Base-by-base conservation (phyloP, 106 monocot species). In the Platanthera zijinensis region DNA sequence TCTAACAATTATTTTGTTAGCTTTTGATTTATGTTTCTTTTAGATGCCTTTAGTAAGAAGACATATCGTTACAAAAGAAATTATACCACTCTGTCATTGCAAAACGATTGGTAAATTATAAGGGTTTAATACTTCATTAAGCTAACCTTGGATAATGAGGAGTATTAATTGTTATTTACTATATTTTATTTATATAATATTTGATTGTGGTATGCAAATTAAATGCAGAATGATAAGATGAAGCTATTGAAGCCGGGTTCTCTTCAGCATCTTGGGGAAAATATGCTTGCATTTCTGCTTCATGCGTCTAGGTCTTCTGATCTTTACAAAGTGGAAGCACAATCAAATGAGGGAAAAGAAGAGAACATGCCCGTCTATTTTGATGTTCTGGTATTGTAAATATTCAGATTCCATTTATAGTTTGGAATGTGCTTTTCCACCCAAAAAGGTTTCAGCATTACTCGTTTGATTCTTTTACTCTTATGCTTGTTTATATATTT, bases 251-350 rank as follows among this genome's bases (percentile, higher is more conserved):
- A 94, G 88, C 89, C 94, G 14, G 99, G 99, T n/a, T 99, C 99
- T 47, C 90, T 99, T 74, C 99, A 99, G 69, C 94, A 94, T 94
- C 89, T 94, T 80, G 99, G 99, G 75, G 99, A 99, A 69, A 99
- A 99, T 85, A 99, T 94, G 89, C 84, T 92, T 57, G 84, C 99
- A 54, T 99, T 94, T 86, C 77, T 99, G 66, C 77, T 99, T 81
- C 84, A 90, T 22, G 71, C 84, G 83, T 81, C 82, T 56, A 83
- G 54, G 76, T 90, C 94, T 68, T 47, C 86, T 30, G 50, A 90
- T 66, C 54, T 88, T 78, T 15, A 64, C 15, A 84, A 86, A 78
- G 57, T 77, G 48, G 47, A 49, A 48, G 64, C 21, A 67, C 53
- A 4, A 19, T 70, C 68, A 75, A 75, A 74, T 76, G 54, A 71